These are phyloP conservation scores for Pyracantha coccinea DNA, from an alignment of 331 rosid genomes.

Conservation along the genomic window DNA sequence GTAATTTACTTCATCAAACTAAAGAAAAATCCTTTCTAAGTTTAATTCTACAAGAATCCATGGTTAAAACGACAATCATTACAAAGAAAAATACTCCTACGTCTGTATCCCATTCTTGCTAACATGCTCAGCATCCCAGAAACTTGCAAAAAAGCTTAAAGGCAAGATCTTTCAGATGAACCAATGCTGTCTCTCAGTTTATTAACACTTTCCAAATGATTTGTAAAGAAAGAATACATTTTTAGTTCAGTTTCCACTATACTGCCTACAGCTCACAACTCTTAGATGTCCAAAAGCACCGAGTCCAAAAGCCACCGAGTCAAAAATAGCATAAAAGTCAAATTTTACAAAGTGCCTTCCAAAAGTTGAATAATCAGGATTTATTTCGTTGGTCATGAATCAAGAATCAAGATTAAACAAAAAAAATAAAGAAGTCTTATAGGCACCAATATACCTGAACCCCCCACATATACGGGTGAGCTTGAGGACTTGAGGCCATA, in stretches of 20 bases:
- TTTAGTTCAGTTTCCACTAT: neutral
- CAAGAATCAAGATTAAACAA: neutral
- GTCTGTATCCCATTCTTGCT: neutral
- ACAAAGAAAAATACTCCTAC: neutral
- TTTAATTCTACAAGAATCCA: neutral
- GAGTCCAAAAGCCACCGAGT: neutral
- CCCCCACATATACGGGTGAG: constrained; percentile 98
- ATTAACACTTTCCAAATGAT: neutral
- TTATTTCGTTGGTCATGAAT: neutral
- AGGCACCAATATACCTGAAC: constrained; percentile 58
- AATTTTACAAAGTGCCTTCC: neutral
- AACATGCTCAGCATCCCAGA: neutral
- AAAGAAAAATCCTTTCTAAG: neutral
- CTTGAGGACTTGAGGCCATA: constrained; percentile 89
- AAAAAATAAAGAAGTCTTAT: neutral
- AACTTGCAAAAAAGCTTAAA: neutral
- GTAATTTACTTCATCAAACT: neutral
- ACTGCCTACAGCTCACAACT: neutral
- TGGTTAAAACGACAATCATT: neutral
- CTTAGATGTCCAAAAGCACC: neutral
- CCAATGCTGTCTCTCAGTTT: neutral
- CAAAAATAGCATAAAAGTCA: neutral
- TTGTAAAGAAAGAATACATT: neutral
- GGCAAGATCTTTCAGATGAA: neutral
- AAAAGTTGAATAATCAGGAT: neutral